A percentile compares a stretch with the other conserved stretches of the same genome.
Evolutionary conservation across 2,329 filamentous ascomycete genomes (phyloP).

Genomic region (Epicoccum sorghinum): DNA sequence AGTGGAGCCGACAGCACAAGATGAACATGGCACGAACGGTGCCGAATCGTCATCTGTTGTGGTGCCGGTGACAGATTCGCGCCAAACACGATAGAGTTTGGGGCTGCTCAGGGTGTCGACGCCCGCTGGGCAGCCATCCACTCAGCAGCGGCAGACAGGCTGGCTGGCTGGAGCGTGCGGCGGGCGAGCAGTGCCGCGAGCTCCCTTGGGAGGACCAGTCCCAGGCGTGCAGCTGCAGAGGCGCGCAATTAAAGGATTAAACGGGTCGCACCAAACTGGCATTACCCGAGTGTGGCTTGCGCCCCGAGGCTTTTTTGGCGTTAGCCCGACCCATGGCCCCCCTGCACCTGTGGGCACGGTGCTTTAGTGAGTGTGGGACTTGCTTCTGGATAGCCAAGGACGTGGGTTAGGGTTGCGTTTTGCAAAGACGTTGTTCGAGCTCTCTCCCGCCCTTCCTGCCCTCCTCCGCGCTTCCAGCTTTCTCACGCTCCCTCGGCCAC

Average conservation of each 20-base stretch:
- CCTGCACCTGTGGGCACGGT: not conserved
- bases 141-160: not conserved
- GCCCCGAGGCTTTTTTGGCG: conserved; percentile 5
- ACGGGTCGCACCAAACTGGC: conserved; percentile 12
- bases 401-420: conserved; percentile 28
- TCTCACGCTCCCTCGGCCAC: conserved; percentile 30
- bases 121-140: not conserved
- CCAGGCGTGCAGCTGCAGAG: conserved; percentile 12
- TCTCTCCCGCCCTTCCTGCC: conserved; percentile 29
- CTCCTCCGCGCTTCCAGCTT: conserved; percentile 27
- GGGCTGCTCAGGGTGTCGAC: conserved; percentile 9
- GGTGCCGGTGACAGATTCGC: conserved; percentile 24
- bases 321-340: conserved; percentile 6
- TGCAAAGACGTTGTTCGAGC: conserved; percentile 30
- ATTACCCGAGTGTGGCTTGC: conserved; percentile 18
- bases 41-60: conserved; percentile 26
- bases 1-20: conserved; percentile 24
- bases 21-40: conserved; percentile 32
- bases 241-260: not conserved
- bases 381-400: conserved; percentile 7
- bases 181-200: not conserved
- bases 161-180: conserved; percentile 1
- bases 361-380: conserved; percentile 12
- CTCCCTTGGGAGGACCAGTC: not conserved
- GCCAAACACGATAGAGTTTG: conserved; percentile 17